Percentiles rank a stretch among this genome's conserved stretches.
phyloP scores from a whole-genome alignment of 75 land plant genomes.

The Pinus albicaulis region DNA sequence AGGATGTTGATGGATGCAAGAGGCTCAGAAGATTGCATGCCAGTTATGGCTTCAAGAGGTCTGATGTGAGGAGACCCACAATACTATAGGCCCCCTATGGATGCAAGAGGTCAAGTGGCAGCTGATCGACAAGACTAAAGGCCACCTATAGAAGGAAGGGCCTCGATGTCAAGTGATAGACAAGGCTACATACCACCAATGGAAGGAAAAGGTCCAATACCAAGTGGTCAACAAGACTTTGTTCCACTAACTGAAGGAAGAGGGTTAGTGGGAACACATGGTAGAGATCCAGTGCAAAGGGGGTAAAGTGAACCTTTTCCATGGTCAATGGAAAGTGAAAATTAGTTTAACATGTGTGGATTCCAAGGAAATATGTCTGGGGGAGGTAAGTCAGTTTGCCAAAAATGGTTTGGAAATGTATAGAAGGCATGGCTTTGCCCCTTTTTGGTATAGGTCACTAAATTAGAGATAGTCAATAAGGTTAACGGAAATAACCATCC shows the following conservation, averaged over 20 bases:
- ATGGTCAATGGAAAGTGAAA: too few species aligned
- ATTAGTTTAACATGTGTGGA: too few species aligned
- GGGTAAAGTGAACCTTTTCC: too few species aligned
- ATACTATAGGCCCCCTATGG: neutral
- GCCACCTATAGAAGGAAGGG: too few species aligned
- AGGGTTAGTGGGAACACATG: too few species aligned
- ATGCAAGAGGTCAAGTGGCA: neutral
- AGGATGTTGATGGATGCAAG: neutral
- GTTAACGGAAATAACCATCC: neutral
- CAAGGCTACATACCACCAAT: too few species aligned
- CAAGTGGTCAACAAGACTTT: too few species aligned
- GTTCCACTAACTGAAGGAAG: too few species aligned
- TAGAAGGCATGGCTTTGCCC: neutral
- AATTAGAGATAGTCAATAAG: neutral
- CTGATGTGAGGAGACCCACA: neutral
- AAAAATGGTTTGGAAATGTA: neutral
- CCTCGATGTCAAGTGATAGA: too few species aligned
- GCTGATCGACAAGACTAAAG: neutral
- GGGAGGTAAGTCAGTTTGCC: neutral
- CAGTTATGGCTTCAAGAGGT: neutral
- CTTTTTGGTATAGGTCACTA: neutral
- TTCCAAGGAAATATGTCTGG: too few species aligned
- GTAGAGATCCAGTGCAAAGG: too few species aligned
- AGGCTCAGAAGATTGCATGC: neutral
- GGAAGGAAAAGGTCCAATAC: too few species aligned